Evolutionary conservation across 177 flowering plant species (phyloP), one percentile per base, ranked within the genome.

Genomic region (Vitis hybrid): DNA sequence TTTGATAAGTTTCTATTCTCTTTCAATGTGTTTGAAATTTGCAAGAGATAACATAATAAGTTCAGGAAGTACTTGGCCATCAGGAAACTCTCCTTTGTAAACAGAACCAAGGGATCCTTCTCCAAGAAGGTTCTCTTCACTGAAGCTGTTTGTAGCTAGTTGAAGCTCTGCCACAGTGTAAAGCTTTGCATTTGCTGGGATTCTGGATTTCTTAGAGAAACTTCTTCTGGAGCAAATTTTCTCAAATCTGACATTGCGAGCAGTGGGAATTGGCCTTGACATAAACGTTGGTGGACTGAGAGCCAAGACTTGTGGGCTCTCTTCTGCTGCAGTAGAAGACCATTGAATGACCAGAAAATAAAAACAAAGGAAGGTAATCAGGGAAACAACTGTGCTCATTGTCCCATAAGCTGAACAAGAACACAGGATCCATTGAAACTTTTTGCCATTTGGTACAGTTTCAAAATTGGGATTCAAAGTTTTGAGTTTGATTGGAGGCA

Each of bases 71-170:
- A 91, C 98, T 68, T 80, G 84, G 72, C 92, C 95, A 80, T 90
- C 86, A 33, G 88, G 84, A 68, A 94, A 82, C 51, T 82, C 79
- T 13, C 90, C 95, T 82, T 75, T 92, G 74, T 84, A 90, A 69
- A 92, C 98, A 59, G 90, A 83, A 71, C 98, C 95, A 73, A 94
- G 90, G 53, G 97, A 89, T 68, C 95, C 98, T 73, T 88, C 88
- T 66, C 94, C 94, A 24, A 94, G 82, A 73, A 89, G 75, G 70
- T 86, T 87, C 13, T 80, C 86, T 71, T 88, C 82, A 50, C 86
- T 77, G 79, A 94, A 91, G 81, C 62, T 76, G 76, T 84, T 86
- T 70, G 98, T 89, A 51, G 92, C 94, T 59, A 64, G 75, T 73
- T 88, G 90, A 72, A 92, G 88, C 65, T 88, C 92, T 53, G 86